A percentile compares a stretch with the other conserved stretches of the same genome.
phyloP scores from a whole-genome alignment of 805 yeast genomes.

The Lachancea sp. region DNA sequence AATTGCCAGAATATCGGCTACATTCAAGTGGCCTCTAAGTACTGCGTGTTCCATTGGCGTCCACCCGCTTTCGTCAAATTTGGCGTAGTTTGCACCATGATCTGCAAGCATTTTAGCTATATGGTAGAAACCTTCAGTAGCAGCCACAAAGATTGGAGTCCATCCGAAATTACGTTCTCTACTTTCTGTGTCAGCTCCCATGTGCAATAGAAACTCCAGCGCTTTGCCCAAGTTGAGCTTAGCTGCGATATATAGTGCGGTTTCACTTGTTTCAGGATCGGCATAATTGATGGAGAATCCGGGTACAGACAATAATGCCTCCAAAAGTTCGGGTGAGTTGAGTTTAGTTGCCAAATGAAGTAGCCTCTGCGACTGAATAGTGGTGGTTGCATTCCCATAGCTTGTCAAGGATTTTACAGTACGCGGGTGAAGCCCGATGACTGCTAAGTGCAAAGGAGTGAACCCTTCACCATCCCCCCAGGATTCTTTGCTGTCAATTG shows the following conservation, averaged over 20 bases:
- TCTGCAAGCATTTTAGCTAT: constrained; percentile 51
- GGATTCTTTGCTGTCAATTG: constrained; percentile 48
- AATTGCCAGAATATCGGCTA: constrained; percentile 52
- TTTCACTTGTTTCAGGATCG: constrained; percentile 59
- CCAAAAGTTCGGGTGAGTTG: constrained; percentile 51
- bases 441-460: constrained; percentile 79
- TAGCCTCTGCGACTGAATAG: constrained; percentile 48
- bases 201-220: constrained; percentile 47
- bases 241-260: constrained; percentile 77
- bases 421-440: constrained; percentile 73
- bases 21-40: constrained; percentile 73
- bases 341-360: constrained; percentile 56
- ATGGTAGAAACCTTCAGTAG: constrained; percentile 68
- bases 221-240: constrained; percentile 51
- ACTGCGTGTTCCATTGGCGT: constrained; percentile 96
- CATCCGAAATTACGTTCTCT: constrained; percentile 79
- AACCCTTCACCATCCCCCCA: constrained; percentile 73
- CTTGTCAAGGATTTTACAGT: constrained; percentile 58
- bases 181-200: constrained; percentile 67
- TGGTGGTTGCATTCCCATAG: constrained; percentile 35
- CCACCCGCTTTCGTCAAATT: constrained; percentile 86
- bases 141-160: constrained; percentile 90
- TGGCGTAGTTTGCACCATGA: constrained; percentile 47
- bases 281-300: constrained; percentile 60
- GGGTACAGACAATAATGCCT: constrained; percentile 44